These are phyloP conservation scores for Melanomma pulvis-pyrius DNA, from an alignment of 495 filamentous ascomycete species.

Conservation along the genomic window DNA sequence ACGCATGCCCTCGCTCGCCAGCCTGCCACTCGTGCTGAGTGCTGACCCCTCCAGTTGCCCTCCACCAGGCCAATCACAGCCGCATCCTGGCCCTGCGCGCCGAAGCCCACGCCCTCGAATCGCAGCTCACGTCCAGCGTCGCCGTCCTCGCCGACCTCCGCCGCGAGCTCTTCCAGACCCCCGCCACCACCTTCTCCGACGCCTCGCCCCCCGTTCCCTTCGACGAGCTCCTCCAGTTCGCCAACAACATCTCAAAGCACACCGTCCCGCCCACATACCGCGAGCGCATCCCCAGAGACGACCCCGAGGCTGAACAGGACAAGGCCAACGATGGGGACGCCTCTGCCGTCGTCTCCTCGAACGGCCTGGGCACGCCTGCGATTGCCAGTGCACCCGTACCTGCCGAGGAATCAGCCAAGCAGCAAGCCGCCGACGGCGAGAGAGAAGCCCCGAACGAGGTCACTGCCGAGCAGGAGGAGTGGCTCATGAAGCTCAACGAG, in stretches of 20 bases:
- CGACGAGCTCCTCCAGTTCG: slow-evolving; percentile 69
- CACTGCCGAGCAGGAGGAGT: slow-evolving; percentile 26
- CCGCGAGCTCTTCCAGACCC: slow-evolving; percentile 63
- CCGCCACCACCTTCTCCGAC: slow-evolving; percentile 55
- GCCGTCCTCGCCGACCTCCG: slow-evolving; percentile 65
- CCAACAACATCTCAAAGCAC: slow-evolving; percentile 71
- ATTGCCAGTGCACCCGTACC: neutral
- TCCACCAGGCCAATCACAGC: slow-evolving; percentile 68
- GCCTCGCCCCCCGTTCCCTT: slow-evolving; percentile 55
- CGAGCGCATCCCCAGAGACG: slow-evolving; percentile 40
- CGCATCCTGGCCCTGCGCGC: slow-evolving; percentile 64
- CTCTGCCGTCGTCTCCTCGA: slow-evolving; percentile 9
- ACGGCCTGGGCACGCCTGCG: slow-evolving; percentile 20
- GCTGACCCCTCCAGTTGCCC: slow-evolving; percentile 53
- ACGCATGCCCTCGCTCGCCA: slow-evolving; percentile 4
- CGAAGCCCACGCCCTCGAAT: slow-evolving; percentile 61
- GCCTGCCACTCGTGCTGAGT: neutral
- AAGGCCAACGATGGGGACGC: slow-evolving; percentile 30
- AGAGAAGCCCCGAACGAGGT: slow-evolving; percentile 2
- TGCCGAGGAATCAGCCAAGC: neutral
- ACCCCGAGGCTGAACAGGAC: slow-evolving; percentile 28
- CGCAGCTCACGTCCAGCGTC: slow-evolving; percentile 63
- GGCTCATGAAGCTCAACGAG: slow-evolving; percentile 19
- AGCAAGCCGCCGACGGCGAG: neutral
- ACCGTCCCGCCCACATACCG: slow-evolving; percentile 68